Conservation (phyloP, 768 basidiomycete genomes). For the Boletus subparvulus region DNA sequence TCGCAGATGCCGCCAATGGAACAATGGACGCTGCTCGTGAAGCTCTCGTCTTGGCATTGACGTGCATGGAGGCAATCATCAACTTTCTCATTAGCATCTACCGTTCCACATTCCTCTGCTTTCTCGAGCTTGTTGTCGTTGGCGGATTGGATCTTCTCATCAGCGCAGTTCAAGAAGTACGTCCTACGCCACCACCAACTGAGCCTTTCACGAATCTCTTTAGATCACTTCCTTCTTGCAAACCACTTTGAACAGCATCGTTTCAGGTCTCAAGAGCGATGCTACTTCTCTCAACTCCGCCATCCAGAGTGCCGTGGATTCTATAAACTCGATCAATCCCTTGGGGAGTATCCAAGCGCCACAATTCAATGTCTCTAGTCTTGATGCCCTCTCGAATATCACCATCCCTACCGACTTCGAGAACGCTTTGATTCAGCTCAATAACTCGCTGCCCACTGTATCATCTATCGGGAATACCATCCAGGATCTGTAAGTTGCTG, state of each 20-base stretch:
- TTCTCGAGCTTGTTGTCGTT: conserved; percentile 83
- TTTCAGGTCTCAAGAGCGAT: conserved; percentile 72
- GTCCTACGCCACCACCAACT: conserved; percentile 21
- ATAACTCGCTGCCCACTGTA: conserved; percentile 76
- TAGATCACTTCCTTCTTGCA: conserved; percentile 75
- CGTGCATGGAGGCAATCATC: conserved; percentile 82
- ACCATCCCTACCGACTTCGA: conserved; percentile 78
- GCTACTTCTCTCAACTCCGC: conserved; percentile 65
- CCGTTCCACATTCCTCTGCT: conserved; percentile 91
- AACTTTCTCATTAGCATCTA: conserved; percentile 93
- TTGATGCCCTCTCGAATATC: conserved; percentile 73
- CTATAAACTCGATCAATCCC: conserved; percentile 75
- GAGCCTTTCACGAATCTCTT: conserved; percentile 8
- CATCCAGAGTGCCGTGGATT: conserved; percentile 61
- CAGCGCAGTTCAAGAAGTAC: conserved; percentile 77
- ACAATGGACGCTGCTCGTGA: conserved; percentile 74
- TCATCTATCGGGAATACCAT: conserved; percentile 69
- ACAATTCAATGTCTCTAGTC: conserved; percentile 70
- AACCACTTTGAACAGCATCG: conserved; percentile 54
- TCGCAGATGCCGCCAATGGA: conserved; percentile 75
- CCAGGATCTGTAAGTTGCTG: conserved; percentile 58
- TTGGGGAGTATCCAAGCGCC: conserved; percentile 69
- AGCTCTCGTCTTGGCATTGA: conserved; percentile 71
- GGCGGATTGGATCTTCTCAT: conserved; percentile 81
- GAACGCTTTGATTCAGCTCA: conserved; percentile 70